These are phyloP conservation scores for Beauveria caledonica DNA, from an alignment of 2,329 filamentous ascomycete species.

Conservation along the genomic window DNA sequence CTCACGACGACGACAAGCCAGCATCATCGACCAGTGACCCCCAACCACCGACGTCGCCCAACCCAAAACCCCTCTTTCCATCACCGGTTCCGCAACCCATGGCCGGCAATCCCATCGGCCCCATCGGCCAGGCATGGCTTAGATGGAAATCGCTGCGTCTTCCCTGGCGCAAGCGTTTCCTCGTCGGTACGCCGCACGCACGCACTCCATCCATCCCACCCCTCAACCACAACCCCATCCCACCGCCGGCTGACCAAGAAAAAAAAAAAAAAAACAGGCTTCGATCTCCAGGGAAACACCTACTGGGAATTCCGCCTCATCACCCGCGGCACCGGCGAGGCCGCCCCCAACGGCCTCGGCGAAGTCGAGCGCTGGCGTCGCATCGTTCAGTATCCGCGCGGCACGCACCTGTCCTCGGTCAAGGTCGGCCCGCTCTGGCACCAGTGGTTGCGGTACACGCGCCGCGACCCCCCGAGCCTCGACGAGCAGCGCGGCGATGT, in stretches of 20 bases:
- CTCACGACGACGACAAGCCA: background rate
- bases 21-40: background rate
- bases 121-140: constrained; percentile 40
- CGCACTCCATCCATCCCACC: background rate
- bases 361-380: constrained; percentile 46
- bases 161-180: constrained; percentile 56
- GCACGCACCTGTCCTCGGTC: constrained; percentile 46
- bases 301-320: constrained; percentile 59
- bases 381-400: constrained; percentile 51
- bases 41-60: background rate
- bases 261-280: constrained; percentile 35
- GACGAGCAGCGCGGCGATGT: constrained; percentile 49
- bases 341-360: constrained; percentile 13
- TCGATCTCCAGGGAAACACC: constrained; percentile 58
- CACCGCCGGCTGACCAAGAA: background rate
- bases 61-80: background rate
- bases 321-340: constrained; percentile 23
- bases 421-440: constrained; percentile 56
- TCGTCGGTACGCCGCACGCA: constrained; percentile 39
- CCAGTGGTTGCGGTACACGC: constrained; percentile 59
- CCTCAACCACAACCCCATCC: constrained; percentile 3
- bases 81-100: constrained; percentile 17
- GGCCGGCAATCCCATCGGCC: constrained; percentile 29
- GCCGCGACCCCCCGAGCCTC: constrained; percentile 44
- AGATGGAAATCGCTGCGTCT: constrained; percentile 55